phyloP scores from a whole-genome alignment of 2,329 filamentous ascomycete species.

The Arthrobotrys megalospora region DNA sequence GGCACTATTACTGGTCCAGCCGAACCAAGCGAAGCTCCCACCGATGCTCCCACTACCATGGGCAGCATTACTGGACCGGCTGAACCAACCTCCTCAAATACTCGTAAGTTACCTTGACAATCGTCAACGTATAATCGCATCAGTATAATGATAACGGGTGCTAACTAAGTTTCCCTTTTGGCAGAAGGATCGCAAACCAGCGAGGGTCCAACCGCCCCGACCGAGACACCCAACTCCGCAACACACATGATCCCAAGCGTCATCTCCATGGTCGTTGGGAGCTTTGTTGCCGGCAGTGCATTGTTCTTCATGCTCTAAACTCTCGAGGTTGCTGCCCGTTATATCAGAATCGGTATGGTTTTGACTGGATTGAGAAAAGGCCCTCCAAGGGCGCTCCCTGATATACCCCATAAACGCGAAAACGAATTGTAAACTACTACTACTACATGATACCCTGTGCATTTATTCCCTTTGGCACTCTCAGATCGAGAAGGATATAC shows the following conservation, averaged over 20 bases:
- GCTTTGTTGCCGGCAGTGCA: slow-evolving; percentile 50
- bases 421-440: slow-evolving; percentile 27
- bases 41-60: slow-evolving; percentile 7
- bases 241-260: slow-evolving; percentile 47
- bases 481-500: slow-evolving; percentile 28
- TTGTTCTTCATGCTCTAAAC: slow-evolving; percentile 39
- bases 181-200: slow-evolving; percentile 49
- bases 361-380: not conserved
- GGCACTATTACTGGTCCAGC: slow-evolving; percentile 34
- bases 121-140: not conserved
- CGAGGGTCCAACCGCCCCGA: slow-evolving; percentile 35
- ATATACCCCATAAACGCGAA: slow-evolving; percentile 9
- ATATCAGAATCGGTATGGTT: not conserved
- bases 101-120: slow-evolving; percentile 31
- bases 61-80: slow-evolving; percentile 23
- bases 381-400: not conserved
- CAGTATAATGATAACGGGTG: not conserved
- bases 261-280: slow-evolving; percentile 42
- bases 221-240: slow-evolving; percentile 43
- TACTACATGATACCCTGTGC: slow-evolving; percentile 40
- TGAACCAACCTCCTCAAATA: slow-evolving; percentile 26
- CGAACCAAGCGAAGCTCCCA: slow-evolving; percentile 1
- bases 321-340: not conserved
- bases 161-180: not conserved
- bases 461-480: slow-evolving; percentile 8